These are phyloP conservation scores for Centrapalus pauciflorus DNA, from an alignment of 129 eudicot species.

Conservation along the genomic window DNA sequence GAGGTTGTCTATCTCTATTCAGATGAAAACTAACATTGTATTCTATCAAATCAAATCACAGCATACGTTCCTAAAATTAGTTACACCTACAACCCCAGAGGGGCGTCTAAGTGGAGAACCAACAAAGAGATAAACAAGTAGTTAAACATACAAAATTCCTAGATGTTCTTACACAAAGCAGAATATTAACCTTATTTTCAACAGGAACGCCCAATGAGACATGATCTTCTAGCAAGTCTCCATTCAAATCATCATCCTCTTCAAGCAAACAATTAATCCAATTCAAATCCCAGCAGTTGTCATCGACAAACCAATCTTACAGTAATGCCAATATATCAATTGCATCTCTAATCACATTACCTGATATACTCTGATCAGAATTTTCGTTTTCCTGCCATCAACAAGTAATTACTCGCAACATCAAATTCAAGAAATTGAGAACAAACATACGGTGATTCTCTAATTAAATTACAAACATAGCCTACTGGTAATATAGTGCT, in stretches of 20 bases:
- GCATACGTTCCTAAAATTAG: neutral
- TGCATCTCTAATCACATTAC: conserved; percentile 26
- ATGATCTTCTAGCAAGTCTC: conserved; percentile 28
- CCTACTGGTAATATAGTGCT: conserved; percentile 11
- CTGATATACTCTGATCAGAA: conserved; percentile 87
- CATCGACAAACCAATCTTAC: neutral
- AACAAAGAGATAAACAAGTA: neutral
- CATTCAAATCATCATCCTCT: conserved; percentile 50
- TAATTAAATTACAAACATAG: neutral
- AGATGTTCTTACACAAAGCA: neutral
- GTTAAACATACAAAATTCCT: neutral
- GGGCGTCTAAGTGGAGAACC: neutral
- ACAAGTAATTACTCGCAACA: conserved; percentile 5
- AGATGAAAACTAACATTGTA: neutral
- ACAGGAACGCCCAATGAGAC: conserved; percentile 39
- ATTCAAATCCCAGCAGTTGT: neutral
- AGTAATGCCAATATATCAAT: neutral
- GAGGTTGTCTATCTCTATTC: too few species aligned
- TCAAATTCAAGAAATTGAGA: neutral
- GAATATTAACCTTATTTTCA: conserved; percentile 37
- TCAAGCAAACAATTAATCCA: conserved; percentile 10
- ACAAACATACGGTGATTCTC: neutral
- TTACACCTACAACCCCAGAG: neutral
- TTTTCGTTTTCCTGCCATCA: conserved; percentile 36
- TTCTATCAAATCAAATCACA: neutral